Base-by-base conservation (phyloP, 2,329 filamentous ascomycete genomes). In the Clonostachys rhizophaga region DNA sequence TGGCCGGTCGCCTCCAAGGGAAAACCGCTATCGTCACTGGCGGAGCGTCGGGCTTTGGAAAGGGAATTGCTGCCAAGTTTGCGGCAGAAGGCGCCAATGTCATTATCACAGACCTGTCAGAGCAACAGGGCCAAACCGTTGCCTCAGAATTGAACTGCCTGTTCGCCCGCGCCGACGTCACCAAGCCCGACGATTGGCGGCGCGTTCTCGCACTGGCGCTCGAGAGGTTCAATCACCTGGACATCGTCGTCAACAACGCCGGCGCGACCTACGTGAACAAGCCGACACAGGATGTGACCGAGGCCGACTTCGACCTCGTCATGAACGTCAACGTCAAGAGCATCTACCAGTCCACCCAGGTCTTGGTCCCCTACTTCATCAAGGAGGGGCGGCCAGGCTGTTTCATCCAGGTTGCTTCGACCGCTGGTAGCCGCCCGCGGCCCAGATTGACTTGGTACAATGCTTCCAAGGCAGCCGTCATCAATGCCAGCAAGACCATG, bases 281-380 rank as follows among this genome's bases (percentile, higher is more conserved):
- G 3, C 44, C 45, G 11, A 35, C 37, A 34, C 18, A 46, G 13
- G 41, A 49, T 5, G 48, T 49, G 3, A 49, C 48, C 14, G 16
- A 14, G 17, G 45, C 47, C 7, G 48, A 49, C 17, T 49, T 49
- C 36, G 42, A 33, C 18, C 45, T 44, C 9, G 13, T 40, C 41
- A 46, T 49, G 34, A 40, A 49, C 24, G 48, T 49, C 17, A 50
- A 50, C 46, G 46, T 45, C 24, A 50, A 49, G 43, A 46, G 46
- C 40, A 36, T 49, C 45, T 49, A 39, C 33, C 44, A 46, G 17
- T 44, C 45, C 18, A 44, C 45, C 41, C 42, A 47, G 34, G 34
- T 49, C 14, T 45, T 49, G 30, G 42, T 49, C 35, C 48, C 48
- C 24, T 80, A 87, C 48, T 30, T 42, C 17, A 47, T 49, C 45